Evolutionary conservation across 371 early-diverging fungal species (phyloP).

Genomic region (Apophysomyces ossiformis): DNA sequence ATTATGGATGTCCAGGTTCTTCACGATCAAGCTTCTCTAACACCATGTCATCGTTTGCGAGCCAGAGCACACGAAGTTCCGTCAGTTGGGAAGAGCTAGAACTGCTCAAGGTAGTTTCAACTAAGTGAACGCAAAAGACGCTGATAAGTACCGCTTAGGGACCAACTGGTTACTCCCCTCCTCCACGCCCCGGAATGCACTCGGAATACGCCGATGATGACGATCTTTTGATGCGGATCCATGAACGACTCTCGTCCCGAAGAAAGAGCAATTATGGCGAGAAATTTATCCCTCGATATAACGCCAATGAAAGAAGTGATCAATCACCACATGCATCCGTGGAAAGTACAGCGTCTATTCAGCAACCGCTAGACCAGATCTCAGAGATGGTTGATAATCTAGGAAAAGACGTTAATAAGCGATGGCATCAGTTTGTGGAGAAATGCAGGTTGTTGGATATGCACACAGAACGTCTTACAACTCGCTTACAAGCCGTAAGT

Average conservation of each 20-base stretch:
- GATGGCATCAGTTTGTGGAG: slow-evolving; percentile 19
- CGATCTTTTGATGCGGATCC: neutral
- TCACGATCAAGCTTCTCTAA: slow-evolving; percentile 17
- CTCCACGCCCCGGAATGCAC: neutral
- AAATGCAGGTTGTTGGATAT: slow-evolving; percentile 21
- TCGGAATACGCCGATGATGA: neutral
- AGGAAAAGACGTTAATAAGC: slow-evolving; percentile 4
- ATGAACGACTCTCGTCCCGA: neutral
- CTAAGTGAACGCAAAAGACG: neutral
- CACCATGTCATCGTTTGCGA: slow-evolving; percentile 26
- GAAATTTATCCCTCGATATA: neutral
- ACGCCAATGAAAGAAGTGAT: neutral
- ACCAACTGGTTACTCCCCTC: neutral
- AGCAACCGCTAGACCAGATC: neutral
- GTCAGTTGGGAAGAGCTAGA: slow-evolving; percentile 36
- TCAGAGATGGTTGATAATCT: neutral
- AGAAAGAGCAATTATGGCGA: neutral
- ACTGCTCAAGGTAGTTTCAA: slow-evolving; percentile 21
- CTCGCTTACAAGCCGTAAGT: slow-evolving; percentile 17
- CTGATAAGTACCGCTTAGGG: neutral
- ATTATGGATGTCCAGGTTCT: slow-evolving; percentile 3
- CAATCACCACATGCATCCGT: too few relatives aligned
- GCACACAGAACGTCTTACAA: slow-evolving; percentile 16
- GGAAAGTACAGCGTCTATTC: neutral
- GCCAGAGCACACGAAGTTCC: slow-evolving; percentile 37